Evolutionary conservation across 1,284 basidiomycete genomes (phyloP).

Genomic region (Cutaneotrichosporon sp.): DNA sequence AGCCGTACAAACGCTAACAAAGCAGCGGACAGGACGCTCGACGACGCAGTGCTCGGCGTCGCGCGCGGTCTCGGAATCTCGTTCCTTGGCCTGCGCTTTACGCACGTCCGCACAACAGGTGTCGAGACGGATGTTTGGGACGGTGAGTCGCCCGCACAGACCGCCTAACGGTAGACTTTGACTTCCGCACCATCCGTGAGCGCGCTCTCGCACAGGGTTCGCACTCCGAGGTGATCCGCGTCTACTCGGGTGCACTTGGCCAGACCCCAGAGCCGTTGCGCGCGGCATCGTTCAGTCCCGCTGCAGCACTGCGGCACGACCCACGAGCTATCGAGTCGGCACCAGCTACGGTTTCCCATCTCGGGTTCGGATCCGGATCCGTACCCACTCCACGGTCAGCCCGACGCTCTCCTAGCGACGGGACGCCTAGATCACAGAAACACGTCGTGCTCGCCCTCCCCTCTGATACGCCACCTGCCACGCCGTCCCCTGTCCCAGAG

Average conservation of each 20-base stretch:
- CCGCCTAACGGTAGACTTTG: slow-evolving; percentile 30
- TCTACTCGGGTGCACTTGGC: slow-evolving; percentile 23
- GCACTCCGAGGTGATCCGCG: slow-evolving; percentile 19
- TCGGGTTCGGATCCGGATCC: background rate
- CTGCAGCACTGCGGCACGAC: background rate
- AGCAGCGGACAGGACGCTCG: slow-evolving; percentile 19
- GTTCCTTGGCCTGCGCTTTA: slow-evolving; percentile 22
- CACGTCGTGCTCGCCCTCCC: slow-evolving; percentile 19
- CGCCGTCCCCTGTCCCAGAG: slow-evolving; percentile 7
- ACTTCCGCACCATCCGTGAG: slow-evolving; percentile 33
- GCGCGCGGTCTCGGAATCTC: slow-evolving; percentile 19
- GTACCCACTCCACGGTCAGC: slow-evolving; percentile 17
- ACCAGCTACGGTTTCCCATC: background rate
- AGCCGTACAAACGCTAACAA: background rate
- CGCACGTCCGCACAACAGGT: slow-evolving; percentile 35
- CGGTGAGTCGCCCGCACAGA: slow-evolving; percentile 27
- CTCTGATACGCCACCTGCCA: slow-evolving; percentile 12
- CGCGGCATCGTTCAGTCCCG: slow-evolving; percentile 6
- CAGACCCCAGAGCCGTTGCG: slow-evolving; percentile 6
- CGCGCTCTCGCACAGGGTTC: slow-evolving; percentile 29
- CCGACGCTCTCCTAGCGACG: slow-evolving; percentile 8
- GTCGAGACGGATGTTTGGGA: slow-evolving; percentile 37
- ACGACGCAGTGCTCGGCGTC: slow-evolving; percentile 18
- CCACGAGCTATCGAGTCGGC: slow-evolving; percentile 7
- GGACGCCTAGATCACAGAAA: slow-evolving; percentile 19